phyloP scores from a whole-genome alignment of 2,329 filamentous ascomycete species.

The Fonsecaea monophora region DNA sequence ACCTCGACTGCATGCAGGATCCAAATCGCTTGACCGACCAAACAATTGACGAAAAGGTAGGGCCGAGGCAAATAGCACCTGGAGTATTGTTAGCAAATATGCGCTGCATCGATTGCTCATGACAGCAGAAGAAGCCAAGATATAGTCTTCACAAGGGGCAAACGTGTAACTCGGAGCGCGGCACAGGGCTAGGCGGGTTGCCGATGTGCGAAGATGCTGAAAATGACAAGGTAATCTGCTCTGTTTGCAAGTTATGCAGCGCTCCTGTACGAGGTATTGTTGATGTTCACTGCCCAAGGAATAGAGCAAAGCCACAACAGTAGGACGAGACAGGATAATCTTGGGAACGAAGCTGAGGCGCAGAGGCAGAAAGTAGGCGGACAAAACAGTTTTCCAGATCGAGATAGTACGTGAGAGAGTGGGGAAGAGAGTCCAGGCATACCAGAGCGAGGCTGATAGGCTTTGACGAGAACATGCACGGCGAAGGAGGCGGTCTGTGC shows the following conservation, averaged over 20 bases:
- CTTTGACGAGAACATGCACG: conserved; percentile 33
- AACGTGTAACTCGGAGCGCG: not conserved
- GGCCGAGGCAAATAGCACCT: conserved; percentile 36
- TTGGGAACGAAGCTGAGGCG: not conserved
- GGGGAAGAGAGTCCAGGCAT: conserved; percentile 20
- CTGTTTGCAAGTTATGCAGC: not conserved
- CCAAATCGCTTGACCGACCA: conserved; percentile 21
- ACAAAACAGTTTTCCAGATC: conserved; percentile 35
- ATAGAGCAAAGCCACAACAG: not conserved
- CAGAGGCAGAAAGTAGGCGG: not conserved
- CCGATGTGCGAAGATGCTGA: not conserved
- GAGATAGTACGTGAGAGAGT: conserved; percentile 16
- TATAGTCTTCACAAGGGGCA: conserved; percentile 1
- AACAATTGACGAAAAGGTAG: conserved; percentile 30
- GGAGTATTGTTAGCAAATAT: conserved; percentile 34
- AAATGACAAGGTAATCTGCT: not conserved
- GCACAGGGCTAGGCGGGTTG: not conserved
- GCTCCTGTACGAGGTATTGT: not conserved
- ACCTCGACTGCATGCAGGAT: conserved; percentile 12
- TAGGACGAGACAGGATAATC: not conserved
- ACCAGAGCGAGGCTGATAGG: conserved; percentile 30
- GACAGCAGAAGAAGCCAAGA: conserved; percentile 6
- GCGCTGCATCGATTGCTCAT: conserved; percentile 27
- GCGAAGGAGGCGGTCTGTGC: conserved; percentile 29
- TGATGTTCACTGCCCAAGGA: not conserved